These are phyloP conservation scores for Globisporangium takayamanum DNA, from an alignment of 352 stramenopile species.

Conservation along the genomic window DNA sequence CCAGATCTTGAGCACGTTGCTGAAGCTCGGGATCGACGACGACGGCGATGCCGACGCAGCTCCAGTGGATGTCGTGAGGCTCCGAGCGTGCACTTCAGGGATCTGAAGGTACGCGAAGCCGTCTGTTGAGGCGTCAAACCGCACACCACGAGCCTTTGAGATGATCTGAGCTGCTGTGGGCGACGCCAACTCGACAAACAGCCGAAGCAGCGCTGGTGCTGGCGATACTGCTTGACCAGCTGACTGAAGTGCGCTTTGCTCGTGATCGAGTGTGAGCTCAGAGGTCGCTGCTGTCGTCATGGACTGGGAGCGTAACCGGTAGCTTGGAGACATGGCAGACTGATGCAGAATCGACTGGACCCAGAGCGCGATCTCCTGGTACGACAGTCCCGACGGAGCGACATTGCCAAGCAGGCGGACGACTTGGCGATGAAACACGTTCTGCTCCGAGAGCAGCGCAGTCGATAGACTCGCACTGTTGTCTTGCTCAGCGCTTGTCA, in stretches of 20 bases:
- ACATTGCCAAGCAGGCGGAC: slow-evolving; percentile 5
- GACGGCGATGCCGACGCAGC: slow-evolving; percentile 13
- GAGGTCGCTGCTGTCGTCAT: background rate
- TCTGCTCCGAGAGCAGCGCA: slow-evolving; percentile 24
- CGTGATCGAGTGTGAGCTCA: background rate
- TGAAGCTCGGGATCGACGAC: slow-evolving; percentile 24
- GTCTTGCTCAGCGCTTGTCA: background rate
- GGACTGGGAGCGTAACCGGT: too few relatives aligned
- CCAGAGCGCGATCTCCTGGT: slow-evolving; percentile 12
- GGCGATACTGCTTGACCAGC: background rate
- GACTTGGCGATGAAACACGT: slow-evolving; percentile 7
- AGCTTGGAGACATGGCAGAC: background rate
- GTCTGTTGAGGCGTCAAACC: slow-evolving; percentile 45
- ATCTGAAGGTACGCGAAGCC: slow-evolving; percentile 68
- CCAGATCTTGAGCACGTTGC: slow-evolving; percentile 46
- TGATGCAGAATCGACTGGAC: slow-evolving; percentile 9
- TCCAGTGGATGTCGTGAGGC: slow-evolving; percentile 3
- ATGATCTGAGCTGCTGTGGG: background rate
- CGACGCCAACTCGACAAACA: slow-evolving; percentile 11
- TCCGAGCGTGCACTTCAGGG: slow-evolving; percentile 40
- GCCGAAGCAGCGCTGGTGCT: slow-evolving; percentile 2
- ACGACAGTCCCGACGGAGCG: slow-evolving; percentile 4
- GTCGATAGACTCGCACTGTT: slow-evolving; percentile 5
- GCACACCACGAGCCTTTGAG: slow-evolving; percentile 12
- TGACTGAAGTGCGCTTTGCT: too few relatives aligned